phyloP scores from a whole-genome alignment of 345 rosid genomes.

The Reutealis trisperma region DNA sequence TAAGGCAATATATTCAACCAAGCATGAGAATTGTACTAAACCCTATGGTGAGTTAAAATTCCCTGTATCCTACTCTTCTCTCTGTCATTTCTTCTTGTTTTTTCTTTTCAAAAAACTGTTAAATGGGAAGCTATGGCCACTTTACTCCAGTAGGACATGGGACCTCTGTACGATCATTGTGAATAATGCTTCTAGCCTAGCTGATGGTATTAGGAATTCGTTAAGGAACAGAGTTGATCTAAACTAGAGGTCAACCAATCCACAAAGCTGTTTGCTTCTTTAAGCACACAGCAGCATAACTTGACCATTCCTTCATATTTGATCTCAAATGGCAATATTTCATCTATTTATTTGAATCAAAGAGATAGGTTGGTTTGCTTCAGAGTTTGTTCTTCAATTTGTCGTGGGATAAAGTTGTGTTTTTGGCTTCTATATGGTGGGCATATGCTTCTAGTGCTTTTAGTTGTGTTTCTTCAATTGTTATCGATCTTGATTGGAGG shows the following conservation, averaged over 20 bases:
- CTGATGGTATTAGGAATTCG: background rate
- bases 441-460: too few relatives aligned
- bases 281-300: background rate
- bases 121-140: too few relatives aligned
- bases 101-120: background rate
- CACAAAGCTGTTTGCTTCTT: background rate
- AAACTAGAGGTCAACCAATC: background rate
- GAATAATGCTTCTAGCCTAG: too few relatives aligned
- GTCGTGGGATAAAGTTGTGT: too few relatives aligned
- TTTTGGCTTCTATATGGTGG: too few relatives aligned
- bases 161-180: too few relatives aligned
- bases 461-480: too few relatives aligned
- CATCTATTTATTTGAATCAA: background rate
- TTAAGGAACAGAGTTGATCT: background rate
- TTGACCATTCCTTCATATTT: background rate
- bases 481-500: too few relatives aligned
- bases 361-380: background rate
- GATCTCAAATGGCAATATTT: background rate
- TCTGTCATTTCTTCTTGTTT: background rate
- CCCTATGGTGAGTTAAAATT: constrained; percentile 75
- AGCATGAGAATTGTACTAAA: constrained; percentile 93
- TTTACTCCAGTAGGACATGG: too few relatives aligned
- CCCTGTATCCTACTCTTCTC: background rate
- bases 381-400: too few relatives aligned
- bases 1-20: constrained; percentile 72